Conservation (phyloP, 306 rosid genomes). For the Cercis canadensis region DNA sequence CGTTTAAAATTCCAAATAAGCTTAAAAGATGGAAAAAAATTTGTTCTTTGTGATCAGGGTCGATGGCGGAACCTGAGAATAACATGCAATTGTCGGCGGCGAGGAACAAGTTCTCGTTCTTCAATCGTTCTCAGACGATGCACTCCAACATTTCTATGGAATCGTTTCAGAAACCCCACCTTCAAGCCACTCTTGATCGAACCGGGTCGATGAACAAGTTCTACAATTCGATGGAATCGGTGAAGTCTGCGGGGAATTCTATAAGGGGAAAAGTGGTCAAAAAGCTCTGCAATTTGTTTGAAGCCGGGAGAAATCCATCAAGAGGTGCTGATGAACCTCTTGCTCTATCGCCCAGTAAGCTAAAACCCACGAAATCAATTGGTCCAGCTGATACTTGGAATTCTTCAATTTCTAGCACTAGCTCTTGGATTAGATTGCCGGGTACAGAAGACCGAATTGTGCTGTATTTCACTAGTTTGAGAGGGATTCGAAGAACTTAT, state of each 20-base stretch:
- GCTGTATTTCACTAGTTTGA: constrained; percentile 75
- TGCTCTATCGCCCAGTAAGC: constrained; percentile 37
- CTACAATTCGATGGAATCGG: constrained; percentile 64
- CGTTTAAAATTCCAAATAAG: not conserved
- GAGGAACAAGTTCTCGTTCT: constrained; percentile 60
- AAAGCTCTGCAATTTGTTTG: constrained; percentile 75
- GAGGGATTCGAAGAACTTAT: constrained; percentile 84
- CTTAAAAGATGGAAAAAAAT: not conserved
- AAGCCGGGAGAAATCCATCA: constrained; percentile 44
- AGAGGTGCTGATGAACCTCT: constrained; percentile 38
- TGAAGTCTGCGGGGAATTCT: constrained; percentile 61
- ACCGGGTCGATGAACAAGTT: constrained; percentile 56
- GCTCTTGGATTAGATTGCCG: constrained; percentile 51
- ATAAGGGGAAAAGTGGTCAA: constrained; percentile 75
- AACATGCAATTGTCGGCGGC: constrained; percentile 44
- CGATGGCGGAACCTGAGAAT: constrained; percentile 56
- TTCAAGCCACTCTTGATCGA: constrained; percentile 53
- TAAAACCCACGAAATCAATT: constrained; percentile 48
- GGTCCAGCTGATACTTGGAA: constrained; percentile 43
- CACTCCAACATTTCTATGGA: constrained; percentile 40
- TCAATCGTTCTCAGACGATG: constrained; percentile 73
- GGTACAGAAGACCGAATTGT: constrained; percentile 84
- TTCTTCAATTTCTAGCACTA: not conserved
- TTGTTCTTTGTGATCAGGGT: constrained; percentile 26
- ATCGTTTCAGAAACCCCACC: constrained; percentile 48